These are phyloP conservation scores for Teratosphaeriaceae sp. DNA, from an alignment of 2,329 filamentous ascomycete genomes.

Conservation along the genomic window DNA sequence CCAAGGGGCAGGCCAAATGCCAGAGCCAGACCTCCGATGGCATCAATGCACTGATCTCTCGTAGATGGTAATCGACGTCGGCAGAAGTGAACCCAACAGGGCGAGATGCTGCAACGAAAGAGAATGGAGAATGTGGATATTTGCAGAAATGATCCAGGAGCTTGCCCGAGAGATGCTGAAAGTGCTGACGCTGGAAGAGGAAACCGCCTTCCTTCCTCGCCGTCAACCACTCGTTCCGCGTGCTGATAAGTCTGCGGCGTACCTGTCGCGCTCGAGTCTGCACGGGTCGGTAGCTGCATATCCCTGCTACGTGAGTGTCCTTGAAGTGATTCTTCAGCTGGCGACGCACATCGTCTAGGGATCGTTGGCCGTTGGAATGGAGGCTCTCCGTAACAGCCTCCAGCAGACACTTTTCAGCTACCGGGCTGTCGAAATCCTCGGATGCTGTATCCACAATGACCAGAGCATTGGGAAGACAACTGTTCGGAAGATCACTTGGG, in stretches of 20 bases:
- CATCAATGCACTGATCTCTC: constrained; percentile 17
- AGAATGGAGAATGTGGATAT: constrained; percentile 7
- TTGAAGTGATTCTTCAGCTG: neutral
- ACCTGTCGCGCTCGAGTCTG: neutral
- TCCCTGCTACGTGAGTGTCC: neutral
- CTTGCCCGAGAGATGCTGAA: constrained; percentile 10
- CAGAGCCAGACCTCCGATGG: constrained; percentile 13
- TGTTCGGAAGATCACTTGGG: constrained; percentile 10
- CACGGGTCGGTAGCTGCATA: neutral
- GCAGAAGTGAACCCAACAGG: constrained; percentile 13
- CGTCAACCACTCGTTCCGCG: neutral
- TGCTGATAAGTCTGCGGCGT: neutral
- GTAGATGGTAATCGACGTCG: constrained; percentile 16
- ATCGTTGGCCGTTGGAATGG: neutral
- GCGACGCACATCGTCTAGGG: neutral
- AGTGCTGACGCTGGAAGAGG: constrained; percentile 12
- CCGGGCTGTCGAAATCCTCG: constrained; percentile 14
- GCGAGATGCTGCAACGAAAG: constrained; percentile 16
- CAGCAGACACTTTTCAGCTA: constrained; percentile 11
- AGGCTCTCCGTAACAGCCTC: neutral
- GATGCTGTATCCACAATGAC: constrained; percentile 21
- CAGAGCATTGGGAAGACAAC: constrained; percentile 17
- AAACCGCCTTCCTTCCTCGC: neutral
- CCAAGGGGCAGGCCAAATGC: constrained; percentile 16
- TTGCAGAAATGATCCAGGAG: constrained; percentile 11